Base-by-base conservation (phyloP, 176 grass and related monocot genomes). In the Oryza brachyantha region DNA sequence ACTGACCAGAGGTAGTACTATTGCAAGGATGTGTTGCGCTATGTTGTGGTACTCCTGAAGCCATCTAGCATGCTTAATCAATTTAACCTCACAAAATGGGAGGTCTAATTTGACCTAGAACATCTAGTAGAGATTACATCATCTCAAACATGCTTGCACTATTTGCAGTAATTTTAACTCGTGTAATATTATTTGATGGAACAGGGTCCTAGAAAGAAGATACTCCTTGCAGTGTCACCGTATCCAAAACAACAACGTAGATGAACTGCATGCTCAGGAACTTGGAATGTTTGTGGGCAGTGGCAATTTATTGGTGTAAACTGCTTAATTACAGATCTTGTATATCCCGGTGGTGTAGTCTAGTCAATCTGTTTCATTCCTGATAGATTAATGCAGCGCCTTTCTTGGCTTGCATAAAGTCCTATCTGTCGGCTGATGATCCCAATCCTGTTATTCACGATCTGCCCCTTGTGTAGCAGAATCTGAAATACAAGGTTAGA, bases 181-280 rank as follows among this genome's bases (percentile, higher is more conserved):
- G 34, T 71, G 59, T 38, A 13, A 46, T 36, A 83, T 27, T 10
- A 38, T 50, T 32, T 77, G 9, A 73, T 81, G 58, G 25, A 72
- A 11, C 81, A 94, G 92, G 92, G 92, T 32, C 92, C 92, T 37
- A 73, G 92, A 77, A 94, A 94, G 92, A 94, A 94, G 81, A 94
- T 94, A 38, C 89, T 94, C 9, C 88, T 86, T 68, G 92, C 92
- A 55, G 64, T 86, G 25, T 74, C 84, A 34, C 66, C 92, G 67
- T 79, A 79, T 25, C 36, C 81, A 57, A 94, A 88, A 89, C 83
- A 88, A 89, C 83, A 59, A 5, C 77, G 70, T 37, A 72, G 61
- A 66, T 88, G 72, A 89, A 58, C 19, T 13, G 28, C 45, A 48
- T 45, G 65, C 37, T 81, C 43, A 81, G n/a, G 55, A 63, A 35